Percentiles rank a stretch among this genome's conserved stretches.
phyloP scores from a whole-genome alignment of 2,329 filamentous ascomycete species.

The Alternaria arbusti region DNA sequence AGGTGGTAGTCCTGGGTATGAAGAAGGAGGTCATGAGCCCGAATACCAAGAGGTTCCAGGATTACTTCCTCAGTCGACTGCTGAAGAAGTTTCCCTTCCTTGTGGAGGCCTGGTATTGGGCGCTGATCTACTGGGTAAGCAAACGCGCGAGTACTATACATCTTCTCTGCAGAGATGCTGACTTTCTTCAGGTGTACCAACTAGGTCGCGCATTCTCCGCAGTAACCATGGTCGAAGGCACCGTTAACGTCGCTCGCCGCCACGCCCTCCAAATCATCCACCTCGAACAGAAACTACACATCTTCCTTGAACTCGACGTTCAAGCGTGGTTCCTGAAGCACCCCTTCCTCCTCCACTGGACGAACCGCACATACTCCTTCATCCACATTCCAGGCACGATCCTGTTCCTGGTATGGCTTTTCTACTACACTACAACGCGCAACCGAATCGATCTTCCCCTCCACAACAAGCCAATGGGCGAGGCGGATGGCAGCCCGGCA shows the following conservation, averaged over 20 bases:
- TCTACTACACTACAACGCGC: conserved; percentile 71
- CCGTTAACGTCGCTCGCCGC: conserved; percentile 70
- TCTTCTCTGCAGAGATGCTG: background rate
- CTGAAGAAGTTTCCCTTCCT: conserved; percentile 73
- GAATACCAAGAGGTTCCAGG: conserved; percentile 66
- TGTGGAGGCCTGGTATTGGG: conserved; percentile 79
- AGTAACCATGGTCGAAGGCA: conserved; percentile 70
- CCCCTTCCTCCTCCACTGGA: conserved; percentile 68
- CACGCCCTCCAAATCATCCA: conserved; percentile 73
- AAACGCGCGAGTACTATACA: background rate
- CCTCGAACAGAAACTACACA: conserved; percentile 67
- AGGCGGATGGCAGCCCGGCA: conserved; percentile 49
- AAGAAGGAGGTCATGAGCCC: conserved; percentile 62
- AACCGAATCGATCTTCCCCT: conserved; percentile 56
- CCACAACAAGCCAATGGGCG: conserved; percentile 41
- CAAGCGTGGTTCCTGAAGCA: conserved; percentile 64
- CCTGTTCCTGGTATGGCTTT: conserved; percentile 70
- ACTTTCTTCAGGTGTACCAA: conserved; percentile 68
- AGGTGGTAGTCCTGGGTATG: conserved; percentile 55
- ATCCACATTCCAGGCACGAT: conserved; percentile 81
- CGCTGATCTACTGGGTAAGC: conserved; percentile 76
- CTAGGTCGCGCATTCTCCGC: conserved; percentile 75
- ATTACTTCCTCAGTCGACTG: conserved; percentile 67
- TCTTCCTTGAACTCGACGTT: conserved; percentile 70
- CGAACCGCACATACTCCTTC: conserved; percentile 76